Evolutionary conservation across 441 rosid species (phyloP).

Genomic region (Erodium texanum): DNA sequence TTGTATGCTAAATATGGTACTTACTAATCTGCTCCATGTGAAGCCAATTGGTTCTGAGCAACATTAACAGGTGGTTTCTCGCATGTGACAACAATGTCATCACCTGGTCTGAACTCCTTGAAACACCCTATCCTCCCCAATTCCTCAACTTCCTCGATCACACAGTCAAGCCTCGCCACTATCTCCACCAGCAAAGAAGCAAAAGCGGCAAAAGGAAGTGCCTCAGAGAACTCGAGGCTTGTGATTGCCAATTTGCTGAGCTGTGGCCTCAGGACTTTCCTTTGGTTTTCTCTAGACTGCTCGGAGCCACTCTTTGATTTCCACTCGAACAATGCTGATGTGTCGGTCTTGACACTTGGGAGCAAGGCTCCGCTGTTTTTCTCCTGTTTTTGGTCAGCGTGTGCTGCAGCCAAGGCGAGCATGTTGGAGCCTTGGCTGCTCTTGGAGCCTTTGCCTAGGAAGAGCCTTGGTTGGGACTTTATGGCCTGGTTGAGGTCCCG

Average conservation of each 20-base stretch:
- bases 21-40: constrained; percentile 12
- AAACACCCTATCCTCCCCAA: constrained; percentile 55
- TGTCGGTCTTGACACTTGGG: constrained; percentile 45
- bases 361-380: constrained; percentile 24
- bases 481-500: constrained; percentile 62
- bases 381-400: constrained; percentile 24
- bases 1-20: neutral
- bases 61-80: constrained; percentile 26
- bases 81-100: constrained; percentile 31
- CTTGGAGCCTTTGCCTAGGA: constrained; percentile 40
- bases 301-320: constrained; percentile 23
- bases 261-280: constrained; percentile 56
- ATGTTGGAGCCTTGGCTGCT: constrained; percentile 31
- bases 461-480: constrained; percentile 69
- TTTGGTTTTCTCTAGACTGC: constrained; percentile 25
- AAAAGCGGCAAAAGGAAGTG: constrained; percentile 79
- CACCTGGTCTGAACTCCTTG: constrained; percentile 43
- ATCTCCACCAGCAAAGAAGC: constrained; percentile 68
- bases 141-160: constrained; percentile 71
- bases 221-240: constrained; percentile 72
- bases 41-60: constrained; percentile 29
- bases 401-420: constrained; percentile 48
- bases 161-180: constrained; percentile 67
- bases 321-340: constrained; percentile 42
- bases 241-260: constrained; percentile 56